Evolutionary conservation across 768 basidiomycete species (phyloP), one percentile per base, ranked within the genome.

Genomic region (Coprinopsis sp.): DNA sequence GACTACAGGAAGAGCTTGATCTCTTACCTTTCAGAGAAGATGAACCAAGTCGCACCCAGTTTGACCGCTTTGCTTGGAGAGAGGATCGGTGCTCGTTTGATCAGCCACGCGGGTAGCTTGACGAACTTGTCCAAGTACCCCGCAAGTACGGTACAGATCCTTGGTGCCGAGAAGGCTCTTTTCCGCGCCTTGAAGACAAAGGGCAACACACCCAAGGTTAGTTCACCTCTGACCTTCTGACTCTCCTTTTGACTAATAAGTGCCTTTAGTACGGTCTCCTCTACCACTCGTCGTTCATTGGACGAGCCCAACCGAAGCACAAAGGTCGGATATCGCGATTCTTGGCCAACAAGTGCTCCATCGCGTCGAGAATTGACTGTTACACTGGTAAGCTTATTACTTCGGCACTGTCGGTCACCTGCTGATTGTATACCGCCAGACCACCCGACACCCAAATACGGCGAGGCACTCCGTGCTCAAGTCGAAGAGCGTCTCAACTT

Each of bases 261-360:
- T 50, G 16, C 37, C 49, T 2, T 13, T 62, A 97, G 90, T 98
- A 97, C 59, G 95, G 95, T 59, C 78, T 98, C n/a, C 77, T 98
- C 54, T 98, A 94, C 66, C 93, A 98, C 69, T 94, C 93, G 16
- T 77, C 92, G 1, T 97, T 96, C 72, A 97, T 98, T 63, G 93
- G 92, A 10, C 88, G 93, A 34, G 95, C 95, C 4, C 90, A 84
- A 14, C 77, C 91, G 33, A 95, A 93, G 67, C 82, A 89, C 76
- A 98, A 97, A 74, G 95, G 95, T 8, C 86, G 95, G 46, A 97
- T 97, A 61, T 96, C 94, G 3, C 85, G 95, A n/a, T 98, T 97
- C 79, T 75, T 98, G 6, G 95, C 95, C 30, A 98, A 98, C 78
- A 98, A 98, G 68, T 93, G 91, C 61, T 94, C 93, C 46, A 97